Percentiles rank a stretch among this genome's conserved stretches.
These are phyloP conservation scores for Leccinum truebloodii DNA, from an alignment of 768 basidiomycete species.

Conservation along the genomic window DNA sequence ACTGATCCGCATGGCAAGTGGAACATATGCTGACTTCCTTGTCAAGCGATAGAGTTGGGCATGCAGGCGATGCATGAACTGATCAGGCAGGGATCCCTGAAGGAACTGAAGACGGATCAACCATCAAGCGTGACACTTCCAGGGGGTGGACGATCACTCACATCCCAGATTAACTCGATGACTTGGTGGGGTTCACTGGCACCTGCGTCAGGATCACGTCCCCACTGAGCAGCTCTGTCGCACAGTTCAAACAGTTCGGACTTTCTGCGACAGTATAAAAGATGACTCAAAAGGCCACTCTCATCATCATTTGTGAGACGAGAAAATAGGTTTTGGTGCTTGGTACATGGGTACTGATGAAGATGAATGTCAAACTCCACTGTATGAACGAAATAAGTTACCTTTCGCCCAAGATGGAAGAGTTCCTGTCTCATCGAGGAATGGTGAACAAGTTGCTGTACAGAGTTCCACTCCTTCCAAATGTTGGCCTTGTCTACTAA, in stretches of 20 bases:
- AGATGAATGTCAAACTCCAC: background rate
- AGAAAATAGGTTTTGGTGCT: conserved; percentile 9
- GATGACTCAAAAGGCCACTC: conserved; percentile 15
- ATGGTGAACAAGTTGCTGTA: conserved; percentile 21
- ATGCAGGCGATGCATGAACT: conserved; percentile 15
- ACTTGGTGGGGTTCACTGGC: conserved; percentile 20
- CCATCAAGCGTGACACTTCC: background rate
- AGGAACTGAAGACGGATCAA: conserved; percentile 16
- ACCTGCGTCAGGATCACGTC: background rate
- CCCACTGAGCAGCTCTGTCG: background rate
- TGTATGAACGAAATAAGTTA: conserved; percentile 1
- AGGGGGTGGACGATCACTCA: conserved; percentile 7
- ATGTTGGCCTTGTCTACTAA: conserved; percentile 6
- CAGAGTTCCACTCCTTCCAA: conserved; percentile 20
- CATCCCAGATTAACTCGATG: conserved; percentile 28
- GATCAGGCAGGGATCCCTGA: background rate
- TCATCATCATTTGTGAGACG: conserved; percentile 16
- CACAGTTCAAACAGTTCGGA: conserved; percentile 16
- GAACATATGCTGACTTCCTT: conserved; percentile 30
- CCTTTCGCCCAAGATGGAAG: conserved; percentile 6
- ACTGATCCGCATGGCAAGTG: conserved; percentile 17
- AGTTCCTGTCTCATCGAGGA: conserved; percentile 19
- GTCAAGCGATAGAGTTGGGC: conserved; percentile 30
- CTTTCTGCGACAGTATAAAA: conserved; percentile 22
- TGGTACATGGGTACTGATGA: conserved; percentile 16